Evolutionary conservation across 345 rosid genomes (phyloP), one percentile per base, ranked within the genome.

Genomic region (Erucastrum elatum): DNA sequence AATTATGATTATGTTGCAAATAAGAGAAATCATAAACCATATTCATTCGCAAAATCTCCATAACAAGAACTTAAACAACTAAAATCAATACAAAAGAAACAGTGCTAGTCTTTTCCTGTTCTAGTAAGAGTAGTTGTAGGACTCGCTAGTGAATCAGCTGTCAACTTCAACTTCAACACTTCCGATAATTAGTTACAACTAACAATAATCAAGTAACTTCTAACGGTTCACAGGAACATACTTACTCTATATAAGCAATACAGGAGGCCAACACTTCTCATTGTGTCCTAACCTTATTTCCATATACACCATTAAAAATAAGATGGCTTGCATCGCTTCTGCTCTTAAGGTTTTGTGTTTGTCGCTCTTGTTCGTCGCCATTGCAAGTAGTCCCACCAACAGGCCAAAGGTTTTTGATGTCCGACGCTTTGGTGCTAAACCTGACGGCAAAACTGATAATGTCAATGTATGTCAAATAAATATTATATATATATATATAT

Each of bases 371-470:
- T 70, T 77, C 70, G 0, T 77, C 0, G 26, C 1, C 3, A 58
- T 37, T 53, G 59, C 65, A 35, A 35, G 70, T 35, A 75, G 39
- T 62, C 33, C 64, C 0, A 62, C 39, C 8, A 5, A 0, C 8
- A n/a, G 8, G 6, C 21, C 71, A 26, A 70, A 70, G 2, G 27
- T 35, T 64, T 77, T 77, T 16, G 70, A 77, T 4, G 75, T 77
- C 26, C 44, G 16, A 7, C 70, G 75, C 4, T 33, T n/a, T 64
- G 80, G 75, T 35, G 75, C 71, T 2, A 70, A 35, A 35, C 6
- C 70, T 2, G 71, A 77, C 2, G 80, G 75, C 17, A 63, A 35
- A 77, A 77, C 75, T 35, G 71, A 77, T 70, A 76, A 69, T 8
- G 7, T 70, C 17, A 70, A 70, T 26, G 80, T 72, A 78, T 29